Percentiles rank a stretch among this genome's conserved stretches.
phyloP scores from a whole-genome alignment of 352 stramenopile genomes.

The Phytophthora sojae region DNA sequence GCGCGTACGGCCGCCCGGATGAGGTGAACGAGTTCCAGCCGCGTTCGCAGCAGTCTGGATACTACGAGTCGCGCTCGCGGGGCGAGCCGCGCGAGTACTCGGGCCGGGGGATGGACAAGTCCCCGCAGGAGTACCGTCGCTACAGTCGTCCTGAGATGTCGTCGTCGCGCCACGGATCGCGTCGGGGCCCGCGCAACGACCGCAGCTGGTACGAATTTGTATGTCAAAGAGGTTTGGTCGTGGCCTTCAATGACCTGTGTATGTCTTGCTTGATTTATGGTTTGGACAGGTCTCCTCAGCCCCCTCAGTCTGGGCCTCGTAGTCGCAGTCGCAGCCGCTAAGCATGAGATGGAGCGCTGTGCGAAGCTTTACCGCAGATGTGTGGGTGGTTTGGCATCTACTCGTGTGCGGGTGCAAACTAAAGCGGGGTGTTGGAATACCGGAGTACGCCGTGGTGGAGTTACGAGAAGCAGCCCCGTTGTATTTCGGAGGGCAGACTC shows the following conservation, averaged over 20 bases:
- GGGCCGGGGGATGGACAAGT: constrained; percentile 29
- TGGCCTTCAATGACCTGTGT: neutral
- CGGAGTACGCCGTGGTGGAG: constrained; percentile 22
- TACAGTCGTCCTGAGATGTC: constrained; percentile 38
- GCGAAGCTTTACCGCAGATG: constrained; percentile 1
- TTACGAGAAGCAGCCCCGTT: constrained; percentile 20
- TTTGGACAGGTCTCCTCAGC: constrained; percentile 36
- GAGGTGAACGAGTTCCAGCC: constrained; percentile 32
- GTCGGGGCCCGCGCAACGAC: constrained; percentile 33
- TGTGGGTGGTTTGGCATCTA: constrained; percentile 1
- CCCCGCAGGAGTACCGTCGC: constrained; percentile 34
- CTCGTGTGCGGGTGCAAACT: constrained; percentile 10
- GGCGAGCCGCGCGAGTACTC: constrained; percentile 33
- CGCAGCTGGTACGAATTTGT: constrained; percentile 36
- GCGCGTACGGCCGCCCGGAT: constrained; percentile 26
- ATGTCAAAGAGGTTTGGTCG: neutral
- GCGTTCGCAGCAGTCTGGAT: constrained; percentile 15
- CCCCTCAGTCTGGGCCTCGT: constrained; percentile 28
- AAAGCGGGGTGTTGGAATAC: constrained; percentile 12
- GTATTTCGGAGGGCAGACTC: constrained; percentile 21
- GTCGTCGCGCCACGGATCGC: constrained; percentile 32
- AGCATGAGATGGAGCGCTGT: constrained; percentile 3
- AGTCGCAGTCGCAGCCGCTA: constrained; percentile 44
- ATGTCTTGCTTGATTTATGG: neutral
- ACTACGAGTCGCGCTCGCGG: constrained; percentile 28